Base-by-base conservation (phyloP, 805 yeast genomes). In the Saturnispora halmiae region DNA sequence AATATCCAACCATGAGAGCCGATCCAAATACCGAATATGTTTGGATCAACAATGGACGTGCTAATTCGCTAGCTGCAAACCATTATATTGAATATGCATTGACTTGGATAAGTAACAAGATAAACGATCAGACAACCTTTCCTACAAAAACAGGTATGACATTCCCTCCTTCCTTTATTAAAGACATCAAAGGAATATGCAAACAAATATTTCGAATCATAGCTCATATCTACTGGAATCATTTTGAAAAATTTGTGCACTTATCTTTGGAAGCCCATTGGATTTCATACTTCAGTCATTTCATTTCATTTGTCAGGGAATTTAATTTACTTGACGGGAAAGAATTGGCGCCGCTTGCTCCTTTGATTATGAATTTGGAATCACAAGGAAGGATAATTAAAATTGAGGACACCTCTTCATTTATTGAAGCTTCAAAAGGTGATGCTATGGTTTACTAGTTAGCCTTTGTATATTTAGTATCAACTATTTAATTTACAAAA, bases 281-380 rank as follows among this genome's bases (percentile, higher is more conserved):
- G 95, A 92, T 92, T 60, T 88, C 97, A 3, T 84, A 88, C 52
- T 92, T 94, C 63, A 92, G 95, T 13, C 98, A 92, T 58, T 92
- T 83, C 54, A 73, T 90, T 33, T 81, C 95, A 40, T 85, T 92
- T 55, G 75, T 82, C 11, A 80, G 81, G 49, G 95, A 87, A 49
- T 92, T 85, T 59, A 79, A 75, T 40, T 70, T 92, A 48, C 68
- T 92, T 27, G 97, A 87, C 45, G 66, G 77, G 39, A 67, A 70
- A 41, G 99, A 92, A 48, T 63, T 87, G 60, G 82, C 70, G 41
- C 97, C 98, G 0, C 63, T 92, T 46, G 61, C 68, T 34, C 79
- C 82, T 4, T 66, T 92, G 59, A 83, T 94, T 36, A 87, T 79
- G 47, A 76, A 72, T 51, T 70, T 92, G 46, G 95, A 86, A 61